Base-by-base conservation (phyloP, 2,329 filamentous ascomycete genomes). In the Fusarium sp. region DNA sequence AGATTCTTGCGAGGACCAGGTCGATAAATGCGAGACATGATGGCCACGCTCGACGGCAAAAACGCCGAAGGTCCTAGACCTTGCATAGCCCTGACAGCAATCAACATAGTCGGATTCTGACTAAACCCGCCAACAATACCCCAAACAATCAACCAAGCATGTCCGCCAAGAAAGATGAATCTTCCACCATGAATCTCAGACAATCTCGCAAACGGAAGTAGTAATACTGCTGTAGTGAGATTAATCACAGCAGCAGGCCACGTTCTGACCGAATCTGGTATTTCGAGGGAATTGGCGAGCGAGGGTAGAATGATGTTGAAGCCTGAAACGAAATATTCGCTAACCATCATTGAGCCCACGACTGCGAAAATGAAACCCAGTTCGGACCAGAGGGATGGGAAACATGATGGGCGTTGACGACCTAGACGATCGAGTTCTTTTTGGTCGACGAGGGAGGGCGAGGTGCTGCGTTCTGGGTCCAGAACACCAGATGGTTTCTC, bases 321-420 rank as follows among this genome's bases (percentile, higher is more conserved):
- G 32, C 93, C 93, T 48, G 90, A 92, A 53, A 95, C 87, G 75
- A 91, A 92, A 79, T 90, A 94, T 80, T 94, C 92, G 71, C 86
- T 83, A 72, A 91, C 83, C 65, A 90, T 85, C 80, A 90, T 89
- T 47, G 88, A 90, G 66, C 87, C 85, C 14, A 90, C 79, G 21
- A 91, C 82, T 1, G 87, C 87, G 70, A 88, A 86, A 74, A 89
- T 85, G 74, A 92, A 92, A 23, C 85, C 84, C 7, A 88, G 65
- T 73, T 92, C 90, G n/a, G 85, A 78, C 78, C 83, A 83, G 49
- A 80, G 75, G 4, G 82, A 84, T 12, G 77, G 76, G 74, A 92
- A 90, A 41, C 80, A 80, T 7, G 83, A 80, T 3, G 90, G 90
- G 6, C 90, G 83, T 73, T 89, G 83, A 57, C 89, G 84, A 48